Evolutionary conservation across 441 rosid genomes (phyloP), one percentile per base, ranked within the genome.

Genomic region (Melastoma candidum): DNA sequence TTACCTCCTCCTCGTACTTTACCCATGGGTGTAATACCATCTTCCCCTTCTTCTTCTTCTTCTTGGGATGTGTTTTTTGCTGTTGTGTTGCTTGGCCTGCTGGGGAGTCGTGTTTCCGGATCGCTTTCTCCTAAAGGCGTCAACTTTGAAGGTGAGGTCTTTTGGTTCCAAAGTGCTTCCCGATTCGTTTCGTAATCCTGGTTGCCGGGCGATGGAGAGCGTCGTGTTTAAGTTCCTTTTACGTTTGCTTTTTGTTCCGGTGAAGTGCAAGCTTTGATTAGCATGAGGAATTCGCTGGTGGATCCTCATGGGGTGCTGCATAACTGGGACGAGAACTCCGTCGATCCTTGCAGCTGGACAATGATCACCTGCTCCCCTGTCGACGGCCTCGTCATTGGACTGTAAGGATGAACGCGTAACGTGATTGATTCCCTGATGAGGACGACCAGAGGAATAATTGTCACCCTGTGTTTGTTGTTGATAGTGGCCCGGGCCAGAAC

Each of bases 131-230:
- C 66, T 9, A 2, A 25, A 8, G 59, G 53, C 14, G 54, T 62
- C 54, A 54, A 62, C 44, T 11, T 0, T 43, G 66, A 62, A 62
- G 66, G 66, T 62, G 43, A 48, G 48, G 59, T 24, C 47, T 26
- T 4, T 22, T 22, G 47, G 17, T 29, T 48, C 22, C 22, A 17
- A 17, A 17, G 22, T 17, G 22, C 22, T 17, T 17, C 22, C 22
- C 22, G 22, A 17, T 17, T 17, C 22, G 22, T 17, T 17, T 17
- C 22, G 22, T 17, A 17, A 17, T 17, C 22, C 22, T 17, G 22
- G 22, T 17, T 17, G 22, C 22, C 22, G 22, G 22, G 22, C 22
- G 22, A 17, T 17, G 22, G 22, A 17, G 22, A 17, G 22, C 22
- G 22, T 17, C 22, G 22, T 17, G 22, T 17, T 17, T 17, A 17